Evolutionary conservation across 768 basidiomycete genomes (phyloP).

Genomic region (Candolleomyces aberdarensis): DNA sequence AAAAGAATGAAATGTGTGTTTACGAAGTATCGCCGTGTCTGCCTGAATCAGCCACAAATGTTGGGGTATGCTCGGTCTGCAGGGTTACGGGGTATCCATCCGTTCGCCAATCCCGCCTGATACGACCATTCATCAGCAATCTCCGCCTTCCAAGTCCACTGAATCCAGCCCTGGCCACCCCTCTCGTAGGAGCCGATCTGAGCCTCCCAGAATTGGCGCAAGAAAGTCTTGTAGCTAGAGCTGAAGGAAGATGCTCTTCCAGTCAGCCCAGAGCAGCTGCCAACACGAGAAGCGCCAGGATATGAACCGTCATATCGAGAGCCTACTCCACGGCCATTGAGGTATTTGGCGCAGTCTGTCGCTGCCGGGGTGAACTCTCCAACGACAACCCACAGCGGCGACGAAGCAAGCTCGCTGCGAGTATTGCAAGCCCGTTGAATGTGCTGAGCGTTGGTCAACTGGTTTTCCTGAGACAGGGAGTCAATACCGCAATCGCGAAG

Average conservation of each 20-base stretch:
- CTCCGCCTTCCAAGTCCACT: slow-evolving; percentile 86
- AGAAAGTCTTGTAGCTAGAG: slow-evolving; percentile 73
- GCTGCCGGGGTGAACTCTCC: slow-evolving; percentile 85
- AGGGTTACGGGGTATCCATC: slow-evolving; percentile 76
- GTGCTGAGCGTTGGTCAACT: slow-evolving; percentile 49
- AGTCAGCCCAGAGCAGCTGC: slow-evolving; percentile 71
- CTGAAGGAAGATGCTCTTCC: slow-evolving; percentile 77
- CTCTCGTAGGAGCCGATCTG: slow-evolving; percentile 73
- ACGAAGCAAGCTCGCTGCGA: slow-evolving; percentile 42
- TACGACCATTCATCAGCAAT: slow-evolving; percentile 88
- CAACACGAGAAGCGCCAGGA: slow-evolving; percentile 62
- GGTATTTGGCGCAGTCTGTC: slow-evolving; percentile 76
- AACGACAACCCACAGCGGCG: slow-evolving; percentile 76
- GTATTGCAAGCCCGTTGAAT: slow-evolving; percentile 56
- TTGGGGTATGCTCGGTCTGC: slow-evolving; percentile 47
- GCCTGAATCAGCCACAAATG: slow-evolving; percentile 33
- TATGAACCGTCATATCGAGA: slow-evolving; percentile 64
- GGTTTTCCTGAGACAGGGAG: slow-evolving; percentile 35
- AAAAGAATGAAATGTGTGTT: too few relatives aligned
- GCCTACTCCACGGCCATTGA: slow-evolving; percentile 79
- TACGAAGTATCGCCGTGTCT: too few relatives aligned
- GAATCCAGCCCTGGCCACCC: slow-evolving; percentile 64
- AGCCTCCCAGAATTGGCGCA: slow-evolving; percentile 82
- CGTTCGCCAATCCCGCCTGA: slow-evolving; percentile 71
- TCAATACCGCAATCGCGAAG: neutral